Percentiles rank a stretch among this genome's conserved stretches.
Evolutionary conservation across 148 eudicot species (phyloP).

Genomic region (Dianthus caryophyllus): DNA sequence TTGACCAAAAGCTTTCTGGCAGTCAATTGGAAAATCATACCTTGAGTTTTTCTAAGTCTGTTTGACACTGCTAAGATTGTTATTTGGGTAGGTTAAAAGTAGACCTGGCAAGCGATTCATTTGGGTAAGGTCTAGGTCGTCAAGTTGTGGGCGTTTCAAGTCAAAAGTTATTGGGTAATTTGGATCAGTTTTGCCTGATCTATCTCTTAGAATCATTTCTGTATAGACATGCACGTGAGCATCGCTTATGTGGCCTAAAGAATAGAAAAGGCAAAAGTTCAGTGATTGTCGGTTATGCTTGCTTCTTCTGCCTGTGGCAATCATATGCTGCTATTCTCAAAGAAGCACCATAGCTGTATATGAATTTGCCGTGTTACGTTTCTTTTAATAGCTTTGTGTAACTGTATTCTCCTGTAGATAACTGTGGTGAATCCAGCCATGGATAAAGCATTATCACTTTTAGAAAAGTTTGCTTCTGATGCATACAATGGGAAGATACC

Average conservation of each 20-base stretch:
- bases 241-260: background rate
- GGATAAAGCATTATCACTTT: constrained; percentile 73
- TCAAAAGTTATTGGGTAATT: too few relatives aligned
- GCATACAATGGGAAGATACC: constrained; percentile 59
- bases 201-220: background rate
- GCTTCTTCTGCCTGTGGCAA: background rate
- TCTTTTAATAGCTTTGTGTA: constrained; percentile 5
- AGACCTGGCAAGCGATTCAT: too few relatives aligned
- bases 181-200: too few relatives aligned
- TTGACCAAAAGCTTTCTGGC: too few relatives aligned
- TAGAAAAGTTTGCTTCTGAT: constrained; percentile 76
- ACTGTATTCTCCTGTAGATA: constrained; percentile 42
- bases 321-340: background rate
- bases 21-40: too few relatives aligned
- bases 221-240: constrained; percentile 2
- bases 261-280: background rate
- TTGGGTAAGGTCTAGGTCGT: too few relatives aligned
- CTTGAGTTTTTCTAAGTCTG: background rate
- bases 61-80: background rate
- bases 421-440: constrained; percentile 93
- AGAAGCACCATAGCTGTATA: background rate
- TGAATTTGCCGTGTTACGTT: background rate
- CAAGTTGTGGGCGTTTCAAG: too few relatives aligned
- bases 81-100: background rate
- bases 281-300: background rate